phyloP scores from a whole-genome alignment of 2,329 filamentous ascomycete species.

The Exophiala aquamarina region DNA sequence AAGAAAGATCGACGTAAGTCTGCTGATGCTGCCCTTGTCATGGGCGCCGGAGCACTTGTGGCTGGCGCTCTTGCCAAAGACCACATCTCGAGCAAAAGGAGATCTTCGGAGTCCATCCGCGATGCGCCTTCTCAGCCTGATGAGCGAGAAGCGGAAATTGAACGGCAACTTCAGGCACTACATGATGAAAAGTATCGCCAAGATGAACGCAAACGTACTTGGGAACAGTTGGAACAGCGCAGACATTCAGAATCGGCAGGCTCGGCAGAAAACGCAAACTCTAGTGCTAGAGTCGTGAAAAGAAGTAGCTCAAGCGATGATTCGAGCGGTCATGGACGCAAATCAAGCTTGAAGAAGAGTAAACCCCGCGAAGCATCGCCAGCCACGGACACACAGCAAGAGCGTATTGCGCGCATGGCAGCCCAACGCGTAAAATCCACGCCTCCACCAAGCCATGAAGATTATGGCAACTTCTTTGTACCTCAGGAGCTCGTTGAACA shows the following conservation, averaged over 20 bases:
- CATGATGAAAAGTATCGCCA: constrained; percentile 23
- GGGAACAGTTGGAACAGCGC: not conserved
- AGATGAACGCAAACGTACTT: constrained; percentile 16
- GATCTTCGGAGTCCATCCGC: constrained; percentile 2
- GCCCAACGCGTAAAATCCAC: constrained; percentile 33
- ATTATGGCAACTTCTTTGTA: constrained; percentile 44
- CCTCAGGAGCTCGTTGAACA: constrained; percentile 41
- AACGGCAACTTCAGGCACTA: constrained; percentile 25
- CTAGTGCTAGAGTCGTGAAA: constrained; percentile 8
- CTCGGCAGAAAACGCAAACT: constrained; percentile 30
- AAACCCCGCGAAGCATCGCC: constrained; percentile 14
- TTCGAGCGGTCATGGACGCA: constrained; percentile 19
- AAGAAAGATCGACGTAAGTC: constrained; percentile 25
- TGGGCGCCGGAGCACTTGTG: not conserved
- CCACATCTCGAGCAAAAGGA: not conserved
- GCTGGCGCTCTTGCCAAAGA: not conserved
- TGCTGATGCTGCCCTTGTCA: constrained; percentile 5
- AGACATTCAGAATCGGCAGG: constrained; percentile 47
- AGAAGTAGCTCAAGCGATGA: constrained; percentile 31
- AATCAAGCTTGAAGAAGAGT: constrained; percentile 31
- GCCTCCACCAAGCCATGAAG: constrained; percentile 39
- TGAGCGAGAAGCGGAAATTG: constrained; percentile 25
- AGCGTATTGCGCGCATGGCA: constrained; percentile 32
- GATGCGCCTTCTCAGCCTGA: constrained; percentile 11
- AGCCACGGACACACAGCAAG: constrained; percentile 19